These are phyloP conservation scores for Collariella sp. DNA, from an alignment of 495 filamentous ascomycete species.

Conservation along the genomic window DNA sequence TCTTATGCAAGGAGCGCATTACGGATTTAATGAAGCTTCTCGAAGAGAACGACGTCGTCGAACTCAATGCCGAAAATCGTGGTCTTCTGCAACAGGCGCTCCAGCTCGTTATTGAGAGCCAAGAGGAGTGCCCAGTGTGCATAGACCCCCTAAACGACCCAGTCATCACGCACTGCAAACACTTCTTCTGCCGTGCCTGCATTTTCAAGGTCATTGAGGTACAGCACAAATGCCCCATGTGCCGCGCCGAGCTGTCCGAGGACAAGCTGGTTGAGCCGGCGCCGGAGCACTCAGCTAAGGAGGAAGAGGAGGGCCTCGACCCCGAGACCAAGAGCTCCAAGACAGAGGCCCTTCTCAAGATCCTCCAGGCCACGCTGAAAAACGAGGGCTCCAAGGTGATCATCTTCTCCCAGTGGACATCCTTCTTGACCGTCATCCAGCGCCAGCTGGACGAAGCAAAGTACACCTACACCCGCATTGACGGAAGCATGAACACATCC, in stretches of 20 bases:
- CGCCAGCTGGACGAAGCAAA: conserved; percentile 53
- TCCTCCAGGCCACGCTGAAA: conserved; percentile 62
- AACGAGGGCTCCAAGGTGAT: conserved; percentile 70
- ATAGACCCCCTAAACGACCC: conserved; percentile 65
- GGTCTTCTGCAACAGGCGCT: conserved; percentile 68
- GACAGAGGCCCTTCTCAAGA: conserved; percentile 71
- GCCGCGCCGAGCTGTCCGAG: conserved; percentile 62
- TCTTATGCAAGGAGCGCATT: conserved; percentile 64
- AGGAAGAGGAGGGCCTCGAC: conserved; percentile 45
- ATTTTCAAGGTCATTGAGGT: conserved; percentile 71
- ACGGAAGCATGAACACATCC: conserved; percentile 66
- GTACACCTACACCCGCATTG: conserved; percentile 65
- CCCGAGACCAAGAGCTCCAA: conserved; percentile 66
- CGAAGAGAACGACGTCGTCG: conserved; percentile 56
- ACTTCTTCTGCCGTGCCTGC: conserved; percentile 68
- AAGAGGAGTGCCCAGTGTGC: conserved; percentile 80
- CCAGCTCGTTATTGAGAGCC: conserved; percentile 68
- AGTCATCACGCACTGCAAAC: conserved; percentile 82
- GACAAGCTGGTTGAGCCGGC: conserved; percentile 56
- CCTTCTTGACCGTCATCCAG: conserved; percentile 73
- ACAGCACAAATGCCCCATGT: conserved; percentile 83
- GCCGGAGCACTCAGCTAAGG: conserved; percentile 38
- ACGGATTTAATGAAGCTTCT: conserved; percentile 59
- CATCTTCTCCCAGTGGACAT: conserved; percentile 91
- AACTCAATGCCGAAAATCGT: conserved; percentile 64